Evolutionary conservation across 768 basidiomycete species (phyloP), one percentile per base, ranked within the genome.

Genomic region (Boletus edulis): DNA sequence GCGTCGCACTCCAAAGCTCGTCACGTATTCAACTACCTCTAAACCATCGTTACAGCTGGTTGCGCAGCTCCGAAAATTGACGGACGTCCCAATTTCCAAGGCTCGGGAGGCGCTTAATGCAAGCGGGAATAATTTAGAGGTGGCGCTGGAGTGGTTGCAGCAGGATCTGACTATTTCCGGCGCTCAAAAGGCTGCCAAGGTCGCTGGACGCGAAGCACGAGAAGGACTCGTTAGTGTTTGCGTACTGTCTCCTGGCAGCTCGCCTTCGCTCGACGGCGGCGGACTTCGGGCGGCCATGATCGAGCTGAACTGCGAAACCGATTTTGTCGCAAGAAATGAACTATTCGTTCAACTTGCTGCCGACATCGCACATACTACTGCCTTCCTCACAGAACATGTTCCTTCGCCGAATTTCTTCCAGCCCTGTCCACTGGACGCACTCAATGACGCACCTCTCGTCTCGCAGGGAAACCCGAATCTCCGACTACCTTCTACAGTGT

Each of bases 291-390:
- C 89, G 12, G 85, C 88, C 18, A 89, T 97, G 81, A 76, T 98
- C 53, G 95, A 98, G 71, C 76, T 97, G 57, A 92, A 91, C 62
- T 98, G 95, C 75, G 95, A 98, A 75, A 97, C 95, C 49, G 95
- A 98, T 74, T 98, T 97, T 67, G 95, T 98, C 29, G 91, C 86
- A 22, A 75, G 91, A 59, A 95, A 92, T 63, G 82, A 87, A 54
- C 76, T 93, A 13, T 98, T 98, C 64, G 78, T 83, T 15, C 78
- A 78, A 51, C 81, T 95, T 38, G 87, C 89, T 13, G 77, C 79
- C 39, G 85, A 91, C 62, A 86, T 97, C 60, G 88, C 92, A 15
- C 86, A 90, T 62, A 93, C 91, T 1, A 84, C 87, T 34, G 92
- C 92, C 7, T 89, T 85, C 65, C 75, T 91, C 41, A 71, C 82